These are phyloP conservation scores for Chiua virens DNA, from an alignment of 768 basidiomycete genomes.

Conservation along the genomic window DNA sequence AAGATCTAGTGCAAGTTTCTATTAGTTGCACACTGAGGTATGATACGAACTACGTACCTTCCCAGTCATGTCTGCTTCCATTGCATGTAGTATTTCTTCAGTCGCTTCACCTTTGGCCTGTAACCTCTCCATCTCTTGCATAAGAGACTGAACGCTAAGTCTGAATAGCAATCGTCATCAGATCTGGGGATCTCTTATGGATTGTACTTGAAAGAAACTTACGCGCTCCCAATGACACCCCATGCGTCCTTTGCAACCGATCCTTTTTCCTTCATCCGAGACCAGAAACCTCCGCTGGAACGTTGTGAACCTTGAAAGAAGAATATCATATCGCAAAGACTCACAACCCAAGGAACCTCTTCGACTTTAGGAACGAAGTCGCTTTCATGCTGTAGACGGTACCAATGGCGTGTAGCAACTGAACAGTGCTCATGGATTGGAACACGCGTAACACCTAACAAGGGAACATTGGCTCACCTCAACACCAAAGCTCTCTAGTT, in stretches of 20 bases:
- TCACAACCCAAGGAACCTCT: conserved; percentile 87
- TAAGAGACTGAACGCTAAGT: conserved; percentile 24
- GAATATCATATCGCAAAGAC: conserved; percentile 29
- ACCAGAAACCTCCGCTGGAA: conserved; percentile 82
- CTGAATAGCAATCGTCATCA: conserved; percentile 32
- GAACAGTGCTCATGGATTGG: background rate
- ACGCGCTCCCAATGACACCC: conserved; percentile 96
- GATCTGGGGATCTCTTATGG: conserved; percentile 52
- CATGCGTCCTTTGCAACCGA: conserved; percentile 92
- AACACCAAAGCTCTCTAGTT: conserved; percentile 96
- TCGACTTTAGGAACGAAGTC: conserved; percentile 86
- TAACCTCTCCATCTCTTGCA: conserved; percentile 84
- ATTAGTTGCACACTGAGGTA: background rate
- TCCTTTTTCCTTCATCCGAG: conserved; percentile 92
- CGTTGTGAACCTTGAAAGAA: conserved; percentile 6
- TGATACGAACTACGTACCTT: conserved; percentile 51
- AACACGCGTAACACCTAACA: background rate
- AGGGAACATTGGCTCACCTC: conserved; percentile 56
- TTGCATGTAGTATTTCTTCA: conserved; percentile 80
- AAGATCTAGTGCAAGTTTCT: conserved; percentile 56
- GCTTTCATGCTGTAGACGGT: conserved; percentile 93
- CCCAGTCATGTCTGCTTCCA: conserved; percentile 93
- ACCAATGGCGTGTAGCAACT: conserved; percentile 90
- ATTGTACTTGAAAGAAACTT: conserved; percentile 47
- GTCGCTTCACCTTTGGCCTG: conserved; percentile 86